Percentiles rank a stretch among this genome's conserved stretches.
Evolutionary conservation across 371 early-diverging fungal species (phyloP).

Genomic region (Mortierella sp.): DNA sequence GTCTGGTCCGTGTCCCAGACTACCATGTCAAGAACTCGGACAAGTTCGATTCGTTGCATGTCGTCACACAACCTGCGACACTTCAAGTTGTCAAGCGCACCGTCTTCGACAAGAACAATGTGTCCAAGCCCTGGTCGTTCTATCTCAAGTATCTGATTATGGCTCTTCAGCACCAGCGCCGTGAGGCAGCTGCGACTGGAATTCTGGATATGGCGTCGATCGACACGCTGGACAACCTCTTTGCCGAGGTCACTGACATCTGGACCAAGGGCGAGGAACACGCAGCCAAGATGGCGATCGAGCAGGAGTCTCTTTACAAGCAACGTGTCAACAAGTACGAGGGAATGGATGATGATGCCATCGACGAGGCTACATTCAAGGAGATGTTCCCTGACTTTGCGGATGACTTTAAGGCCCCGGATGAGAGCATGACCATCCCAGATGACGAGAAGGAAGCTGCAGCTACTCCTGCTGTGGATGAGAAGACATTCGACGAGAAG

Average conservation of each 20-base stretch:
- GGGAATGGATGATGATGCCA: constrained; percentile 76
- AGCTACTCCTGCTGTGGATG: constrained; percentile 61
- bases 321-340: constrained; percentile 74
- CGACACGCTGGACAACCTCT: constrained; percentile 64
- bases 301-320: constrained; percentile 82
- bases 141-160: constrained; percentile 74
- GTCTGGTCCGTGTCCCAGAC: constrained; percentile 57
- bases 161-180: constrained; percentile 65
- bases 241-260: constrained; percentile 73
- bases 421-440: constrained; percentile 46
- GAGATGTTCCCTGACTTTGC: constrained; percentile 85
- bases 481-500: constrained; percentile 64
- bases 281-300: constrained; percentile 72
- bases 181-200: constrained; percentile 67
- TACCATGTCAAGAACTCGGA: constrained; percentile 53
- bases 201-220: constrained; percentile 62
- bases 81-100: constrained; percentile 60
- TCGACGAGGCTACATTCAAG: constrained; percentile 75
- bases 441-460: constrained; percentile 43
- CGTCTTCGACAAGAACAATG: constrained; percentile 64
- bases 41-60: constrained; percentile 58
- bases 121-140: constrained; percentile 67
- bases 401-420: constrained; percentile 63
- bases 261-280: constrained; percentile 81
- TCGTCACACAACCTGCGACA: constrained; percentile 59